phyloP scores from a whole-genome alignment of 352 stramenopile species.

The Phytophthora ramorum region DNA sequence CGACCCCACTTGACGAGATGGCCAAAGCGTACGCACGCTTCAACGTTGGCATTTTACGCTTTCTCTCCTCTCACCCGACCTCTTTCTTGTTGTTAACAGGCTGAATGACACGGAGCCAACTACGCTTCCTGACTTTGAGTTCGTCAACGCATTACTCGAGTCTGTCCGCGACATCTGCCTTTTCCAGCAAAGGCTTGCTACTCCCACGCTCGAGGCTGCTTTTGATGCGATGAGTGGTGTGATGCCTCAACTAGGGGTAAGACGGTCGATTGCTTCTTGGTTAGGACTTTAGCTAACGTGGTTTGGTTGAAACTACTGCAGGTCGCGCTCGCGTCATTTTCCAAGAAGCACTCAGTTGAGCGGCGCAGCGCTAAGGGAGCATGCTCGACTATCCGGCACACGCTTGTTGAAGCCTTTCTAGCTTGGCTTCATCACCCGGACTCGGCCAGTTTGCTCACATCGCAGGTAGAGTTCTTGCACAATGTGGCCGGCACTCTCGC shows the following conservation, averaged over 20 bases:
- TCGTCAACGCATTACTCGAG: slow-evolving; percentile 55
- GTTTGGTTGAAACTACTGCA: slow-evolving; percentile 11
- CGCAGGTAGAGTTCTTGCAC: slow-evolving; percentile 56
- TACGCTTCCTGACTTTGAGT: slow-evolving; percentile 63
- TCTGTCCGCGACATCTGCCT: slow-evolving; percentile 63
- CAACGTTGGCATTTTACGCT: background rate
- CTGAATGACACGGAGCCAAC: slow-evolving; percentile 43
- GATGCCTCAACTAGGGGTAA: slow-evolving; percentile 72
- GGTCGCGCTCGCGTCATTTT: slow-evolving; percentile 28
- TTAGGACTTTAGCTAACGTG: background rate
- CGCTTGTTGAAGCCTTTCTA: slow-evolving; percentile 70
- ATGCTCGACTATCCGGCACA: slow-evolving; percentile 66
- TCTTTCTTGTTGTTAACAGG: slow-evolving; percentile 30
- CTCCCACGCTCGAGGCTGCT: slow-evolving; percentile 34
- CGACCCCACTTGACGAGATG: slow-evolving; percentile 37
- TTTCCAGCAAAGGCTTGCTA: slow-evolving; percentile 39
- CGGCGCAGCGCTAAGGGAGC: slow-evolving; percentile 51
- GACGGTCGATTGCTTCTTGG: background rate
- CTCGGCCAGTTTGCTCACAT: slow-evolving; percentile 31
- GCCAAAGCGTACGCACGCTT: slow-evolving; percentile 39
- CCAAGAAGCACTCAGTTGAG: slow-evolving; percentile 42
- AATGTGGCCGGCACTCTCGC: slow-evolving; percentile 70
- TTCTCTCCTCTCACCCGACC: background rate
- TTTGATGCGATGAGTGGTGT: slow-evolving; percentile 49
- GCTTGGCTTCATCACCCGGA: slow-evolving; percentile 69